Evolutionary conservation across 2,329 filamentous ascomycete genomes (phyloP), one percentile per base, ranked within the genome.

Genomic region (Diaporthe sp.): DNA sequence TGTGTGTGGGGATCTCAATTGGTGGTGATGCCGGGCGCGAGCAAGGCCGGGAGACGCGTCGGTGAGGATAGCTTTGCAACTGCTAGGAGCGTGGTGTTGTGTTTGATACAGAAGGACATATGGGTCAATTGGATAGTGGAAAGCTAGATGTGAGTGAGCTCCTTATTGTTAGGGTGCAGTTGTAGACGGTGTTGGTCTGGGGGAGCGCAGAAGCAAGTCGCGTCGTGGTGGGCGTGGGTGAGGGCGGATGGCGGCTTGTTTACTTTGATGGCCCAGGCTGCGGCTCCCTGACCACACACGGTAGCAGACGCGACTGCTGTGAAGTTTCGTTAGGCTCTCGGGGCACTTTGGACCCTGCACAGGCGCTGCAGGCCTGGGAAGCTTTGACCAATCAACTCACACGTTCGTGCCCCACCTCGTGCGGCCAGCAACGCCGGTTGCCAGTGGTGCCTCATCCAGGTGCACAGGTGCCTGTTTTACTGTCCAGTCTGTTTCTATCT

Each of bases 1-100:
- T 30, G 76, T n/a, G 52, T 42, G 76, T 71, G 72, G 72, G 75
- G 76, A 79, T 80, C n/a, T n/a, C 75, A 70, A 55, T 71, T n/a
- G 28, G 38, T 42, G 57, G 25, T 60, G 71, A 33, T n/a, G 70
- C 17, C 12, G 57, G 45, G 54, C 38, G 28, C 28, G 55, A 38
- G 45, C 66, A 66, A 42, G 55, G 38, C 42, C 15, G 35, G 35
- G 35, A 69, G 61, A 76, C 75, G 75, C 75, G 75, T 71, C 61
- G 68, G 30, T 19, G 52, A n/a, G n/a, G n/a, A 42, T 50, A 15
- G 40, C 67, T 52, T n/a, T 74, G 72, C 30, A 74, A 50, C 61
- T 61, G 45, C 68, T 40, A 64, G 72, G 67, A 45, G 47, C 61
- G 25, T 28, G 54, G 22, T 30, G 45, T 33, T 35, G 17, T 66